Percentiles rank a stretch among this genome's conserved stretches.
Evolutionary conservation across 805 yeast genomes (phyloP).

Genomic region (Priceomyces melissophilus): DNA sequence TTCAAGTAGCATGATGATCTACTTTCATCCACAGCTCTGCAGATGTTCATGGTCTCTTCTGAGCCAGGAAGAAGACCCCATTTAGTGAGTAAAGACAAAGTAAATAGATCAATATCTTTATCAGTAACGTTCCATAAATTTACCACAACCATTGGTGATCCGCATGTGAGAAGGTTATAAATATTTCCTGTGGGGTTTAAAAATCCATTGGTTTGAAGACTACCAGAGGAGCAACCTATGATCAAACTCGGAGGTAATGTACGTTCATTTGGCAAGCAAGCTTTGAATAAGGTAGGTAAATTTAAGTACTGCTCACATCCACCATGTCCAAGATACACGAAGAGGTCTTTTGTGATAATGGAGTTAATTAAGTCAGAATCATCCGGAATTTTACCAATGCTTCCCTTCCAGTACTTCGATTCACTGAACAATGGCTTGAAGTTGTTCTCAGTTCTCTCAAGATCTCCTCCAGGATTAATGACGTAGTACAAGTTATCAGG

Average conservation of each 20-base stretch:
- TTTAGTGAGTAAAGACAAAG: conserved; percentile 52
- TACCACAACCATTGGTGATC: conserved; percentile 78
- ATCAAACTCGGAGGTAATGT: conserved; percentile 60
- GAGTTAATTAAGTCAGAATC: conserved; percentile 49
- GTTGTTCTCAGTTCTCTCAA: conserved; percentile 57
- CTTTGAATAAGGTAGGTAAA: conserved; percentile 43
- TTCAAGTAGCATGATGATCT: conserved; percentile 66
- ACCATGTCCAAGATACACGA: conserved; percentile 90
- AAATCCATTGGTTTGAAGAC: conserved; percentile 52
- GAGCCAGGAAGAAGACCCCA: conserved; percentile 55
- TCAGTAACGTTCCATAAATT: conserved; percentile 97
- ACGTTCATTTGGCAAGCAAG: conserved; percentile 22
- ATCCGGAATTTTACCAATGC: conserved; percentile 51
- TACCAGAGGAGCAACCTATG: conserved; percentile 90
- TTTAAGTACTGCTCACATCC: conserved; percentile 86
- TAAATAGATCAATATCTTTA: conserved; percentile 85
- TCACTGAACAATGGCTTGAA: conserved; percentile 27
- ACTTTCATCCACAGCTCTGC: conserved; percentile 58
- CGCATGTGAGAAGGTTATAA: conserved; percentile 70
- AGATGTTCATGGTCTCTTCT: conserved; percentile 26
- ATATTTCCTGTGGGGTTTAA: conserved; percentile 77
- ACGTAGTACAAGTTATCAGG: conserved; percentile 43
- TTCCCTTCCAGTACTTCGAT: conserved; percentile 33
- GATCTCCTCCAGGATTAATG: conserved; percentile 81
- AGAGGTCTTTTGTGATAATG: conserved; percentile 43